These are phyloP conservation scores for Albatrellus ellisii DNA, from an alignment of 768 basidiomycete species.

Conservation along the genomic window DNA sequence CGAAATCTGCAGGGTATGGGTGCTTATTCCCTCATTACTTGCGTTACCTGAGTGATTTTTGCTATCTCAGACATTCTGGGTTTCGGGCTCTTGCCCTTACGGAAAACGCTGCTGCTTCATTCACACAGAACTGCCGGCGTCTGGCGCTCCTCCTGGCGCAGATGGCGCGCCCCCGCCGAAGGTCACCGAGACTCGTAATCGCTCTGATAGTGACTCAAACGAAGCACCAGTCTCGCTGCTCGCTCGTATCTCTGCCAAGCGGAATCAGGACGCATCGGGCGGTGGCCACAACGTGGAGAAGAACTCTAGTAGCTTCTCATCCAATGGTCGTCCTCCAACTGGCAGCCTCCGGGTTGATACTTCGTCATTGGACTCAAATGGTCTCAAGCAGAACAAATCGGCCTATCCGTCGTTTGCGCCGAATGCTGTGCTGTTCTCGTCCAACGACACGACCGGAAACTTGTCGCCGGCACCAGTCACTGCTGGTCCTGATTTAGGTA, in stretches of 20 bases:
- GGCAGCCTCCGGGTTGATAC: conserved; percentile 70
- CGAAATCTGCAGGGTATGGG: conserved; percentile 76
- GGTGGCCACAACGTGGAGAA: conserved; percentile 27
- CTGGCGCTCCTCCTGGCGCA: conserved; percentile 42
- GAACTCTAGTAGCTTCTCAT: conserved; percentile 34
- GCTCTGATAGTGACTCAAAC: conserved; percentile 65
- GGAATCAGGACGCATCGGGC: conserved; percentile 32
- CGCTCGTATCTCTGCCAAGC: conserved; percentile 61
- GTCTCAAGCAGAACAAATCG: conserved; percentile 54
- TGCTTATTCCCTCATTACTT: not conserved
- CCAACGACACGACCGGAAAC: conserved; percentile 42
- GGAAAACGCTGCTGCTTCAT: conserved; percentile 92
- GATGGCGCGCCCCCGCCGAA: conserved; percentile 41
- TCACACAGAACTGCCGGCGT: conserved; percentile 69
- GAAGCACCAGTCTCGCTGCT: conserved; percentile 65
- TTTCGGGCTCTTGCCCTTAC: conserved; percentile 86
- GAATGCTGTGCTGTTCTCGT: conserved; percentile 43
- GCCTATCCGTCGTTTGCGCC: conserved; percentile 55
- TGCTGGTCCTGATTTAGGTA: conserved; percentile 74
- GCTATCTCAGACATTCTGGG: conserved; percentile 69
- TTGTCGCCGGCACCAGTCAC: conserved; percentile 74
- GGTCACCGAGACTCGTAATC: conserved; percentile 37
- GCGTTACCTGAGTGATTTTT: conserved; percentile 7
- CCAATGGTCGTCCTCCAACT: conserved; percentile 37
- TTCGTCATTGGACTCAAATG: conserved; percentile 37